These are phyloP conservation scores for Amylostereum areolatum DNA, from an alignment of 1,284 basidiomycete genomes.

Conservation along the genomic window DNA sequence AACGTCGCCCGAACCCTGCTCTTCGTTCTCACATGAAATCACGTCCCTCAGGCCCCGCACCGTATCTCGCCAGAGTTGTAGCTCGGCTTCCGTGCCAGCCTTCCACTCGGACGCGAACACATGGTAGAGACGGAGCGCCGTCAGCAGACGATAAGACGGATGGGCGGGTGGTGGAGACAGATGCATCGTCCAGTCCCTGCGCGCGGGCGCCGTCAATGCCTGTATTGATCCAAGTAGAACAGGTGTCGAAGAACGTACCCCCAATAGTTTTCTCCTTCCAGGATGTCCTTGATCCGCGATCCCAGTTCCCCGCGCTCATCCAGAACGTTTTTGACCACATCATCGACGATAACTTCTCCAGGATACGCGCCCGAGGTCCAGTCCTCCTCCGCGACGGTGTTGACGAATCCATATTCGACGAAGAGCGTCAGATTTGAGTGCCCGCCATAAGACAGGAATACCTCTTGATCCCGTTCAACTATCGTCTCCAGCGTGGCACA, in stretches of 20 bases:
- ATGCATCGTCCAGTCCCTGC: constrained; percentile 74
- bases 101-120: constrained; percentile 16
- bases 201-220: not conserved
- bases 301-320: constrained; percentile 30
- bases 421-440: constrained; percentile 73
- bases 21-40: constrained; percentile 46
- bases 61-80: constrained; percentile 52
- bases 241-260: constrained; percentile 39
- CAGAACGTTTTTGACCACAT: constrained; percentile 47
- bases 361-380: constrained; percentile 24
- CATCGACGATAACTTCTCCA: constrained; percentile 60
- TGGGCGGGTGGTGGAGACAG: constrained; percentile 49
- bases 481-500: constrained; percentile 45
- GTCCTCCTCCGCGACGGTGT: constrained; percentile 23
- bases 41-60: constrained; percentile 35
- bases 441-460: constrained; percentile 70
- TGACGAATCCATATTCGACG: constrained; percentile 82
- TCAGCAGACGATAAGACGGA: constrained; percentile 72
- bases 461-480: constrained; percentile 49
- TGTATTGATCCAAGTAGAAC: no score
- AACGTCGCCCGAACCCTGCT: constrained; percentile 29
- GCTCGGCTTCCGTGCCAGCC: constrained; percentile 10
- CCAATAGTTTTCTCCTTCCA: constrained; percentile 68
- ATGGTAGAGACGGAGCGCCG: constrained; percentile 62
- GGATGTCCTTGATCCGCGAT: constrained; percentile 38